Percentiles rank a stretch among this genome's conserved stretches.
Evolutionary conservation across 208 protist genomes (phyloP).

Genomic region (Angomonas ambiguus): DNA sequence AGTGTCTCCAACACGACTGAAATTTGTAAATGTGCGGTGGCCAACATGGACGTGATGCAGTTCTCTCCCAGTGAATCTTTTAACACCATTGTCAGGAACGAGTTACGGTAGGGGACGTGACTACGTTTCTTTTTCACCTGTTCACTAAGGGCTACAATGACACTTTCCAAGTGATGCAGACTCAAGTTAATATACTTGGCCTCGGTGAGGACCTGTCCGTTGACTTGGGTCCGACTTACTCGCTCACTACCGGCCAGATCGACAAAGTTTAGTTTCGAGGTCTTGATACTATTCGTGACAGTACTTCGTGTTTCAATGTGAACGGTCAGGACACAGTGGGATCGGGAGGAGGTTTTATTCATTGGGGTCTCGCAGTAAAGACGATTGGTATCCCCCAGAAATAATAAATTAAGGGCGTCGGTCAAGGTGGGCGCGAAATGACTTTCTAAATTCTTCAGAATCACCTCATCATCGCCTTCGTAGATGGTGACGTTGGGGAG

Average conservation of each 20-base stretch:
- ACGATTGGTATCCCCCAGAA: conserved; percentile 84
- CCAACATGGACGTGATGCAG: conserved; percentile 93
- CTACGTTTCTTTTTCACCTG: conserved; percentile 68
- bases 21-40: conserved; percentile 63
- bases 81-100: conserved; percentile 93
- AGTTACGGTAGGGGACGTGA: conserved; percentile 94
- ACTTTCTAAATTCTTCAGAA: conserved; percentile 60
- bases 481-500: conserved; percentile 62
- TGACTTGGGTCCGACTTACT: conserved; percentile 80
- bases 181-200: conserved; percentile 92
- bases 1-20: conserved; percentile 78
- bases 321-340: conserved; percentile 90
- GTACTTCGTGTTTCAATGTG: conserved; percentile 58
- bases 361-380: conserved; percentile 88
- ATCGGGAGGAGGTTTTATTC: conserved; percentile 91
- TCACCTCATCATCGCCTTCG: conserved; percentile 54
- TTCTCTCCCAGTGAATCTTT: conserved; percentile 93
- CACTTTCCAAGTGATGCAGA: conserved; percentile 81
- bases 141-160: conserved; percentile 84
- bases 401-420: conserved; percentile 79
- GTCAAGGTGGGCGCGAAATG: conserved; percentile 60
- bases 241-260: conserved; percentile 93
- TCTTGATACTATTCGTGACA: conserved; percentile 43
- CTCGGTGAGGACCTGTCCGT: conserved; percentile 59
- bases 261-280: conserved; percentile 82